Conservation (phyloP, 2,329 filamentous ascomycete species). For the Fusarium sp. region DNA sequence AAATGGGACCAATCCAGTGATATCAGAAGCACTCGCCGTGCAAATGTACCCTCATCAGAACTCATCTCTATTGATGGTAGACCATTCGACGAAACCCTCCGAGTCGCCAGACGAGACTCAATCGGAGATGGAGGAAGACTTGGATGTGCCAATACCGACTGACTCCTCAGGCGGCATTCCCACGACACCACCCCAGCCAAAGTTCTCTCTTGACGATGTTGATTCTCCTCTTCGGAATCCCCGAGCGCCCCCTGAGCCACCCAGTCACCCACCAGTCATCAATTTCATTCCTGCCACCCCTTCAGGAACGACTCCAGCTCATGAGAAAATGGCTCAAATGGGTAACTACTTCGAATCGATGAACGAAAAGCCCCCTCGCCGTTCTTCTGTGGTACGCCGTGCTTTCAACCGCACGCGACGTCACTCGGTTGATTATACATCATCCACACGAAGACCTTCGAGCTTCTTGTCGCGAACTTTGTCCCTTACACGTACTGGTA, state of each 20-base stretch:
- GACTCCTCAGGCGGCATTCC: constrained; percentile 56
- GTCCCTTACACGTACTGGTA: constrained; percentile 62
- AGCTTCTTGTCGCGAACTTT: constrained; percentile 64
- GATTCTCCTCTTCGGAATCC: constrained; percentile 74
- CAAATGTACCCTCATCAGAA: constrained; percentile 75
- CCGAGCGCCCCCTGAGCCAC: constrained; percentile 68
- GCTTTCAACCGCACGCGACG: constrained; percentile 65
- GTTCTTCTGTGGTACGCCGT: constrained; percentile 65
- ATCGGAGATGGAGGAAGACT: constrained; percentile 36
- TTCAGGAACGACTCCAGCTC: constrained; percentile 67
- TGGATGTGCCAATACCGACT: constrained; percentile 50
- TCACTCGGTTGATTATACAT: constrained; percentile 57
- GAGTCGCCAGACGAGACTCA: constrained; percentile 56
- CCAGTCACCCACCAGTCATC: constrained; percentile 57
- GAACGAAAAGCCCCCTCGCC: constrained; percentile 59
- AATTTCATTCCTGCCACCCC: constrained; percentile 74
- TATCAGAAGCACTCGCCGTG: constrained; percentile 72
- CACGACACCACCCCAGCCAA: constrained; percentile 65
- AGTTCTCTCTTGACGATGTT: constrained; percentile 64
- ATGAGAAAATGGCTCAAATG: constrained; percentile 64
- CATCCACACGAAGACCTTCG: constrained; percentile 55
- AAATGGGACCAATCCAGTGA: constrained; percentile 70
- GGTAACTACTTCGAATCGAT: constrained; percentile 67
- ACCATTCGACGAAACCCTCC: constrained; percentile 65
- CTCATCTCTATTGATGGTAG: constrained; percentile 71